These are phyloP conservation scores for Xylariaceae sp. DNA, from an alignment of 2,329 filamentous ascomycete species.

Conservation along the genomic window DNA sequence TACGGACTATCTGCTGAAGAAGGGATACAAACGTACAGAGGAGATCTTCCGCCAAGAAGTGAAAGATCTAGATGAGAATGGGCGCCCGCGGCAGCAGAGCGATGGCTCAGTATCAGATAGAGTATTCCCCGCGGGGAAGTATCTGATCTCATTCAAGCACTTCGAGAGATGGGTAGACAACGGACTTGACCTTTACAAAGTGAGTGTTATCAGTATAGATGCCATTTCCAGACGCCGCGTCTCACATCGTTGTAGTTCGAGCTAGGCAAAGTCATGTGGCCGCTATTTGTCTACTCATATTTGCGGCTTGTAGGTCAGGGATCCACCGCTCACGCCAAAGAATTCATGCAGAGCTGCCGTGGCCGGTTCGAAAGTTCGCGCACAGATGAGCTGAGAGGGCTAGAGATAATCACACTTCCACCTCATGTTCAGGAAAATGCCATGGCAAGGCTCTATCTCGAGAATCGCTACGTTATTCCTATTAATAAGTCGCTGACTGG, in stretches of 20 bases:
- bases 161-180: constrained; percentile 84
- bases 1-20: constrained; percentile 92
- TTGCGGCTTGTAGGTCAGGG: constrained; percentile 71
- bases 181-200: constrained; percentile 91
- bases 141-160: constrained; percentile 67
- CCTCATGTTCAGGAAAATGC: constrained; percentile 74
- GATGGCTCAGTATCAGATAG: constrained; percentile 61
- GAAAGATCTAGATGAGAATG: constrained; percentile 74
- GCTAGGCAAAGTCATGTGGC: constrained; percentile 83
- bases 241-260: constrained; percentile 60
- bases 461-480: constrained; percentile 84
- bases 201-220: constrained; percentile 33
- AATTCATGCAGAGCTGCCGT: constrained; percentile 67
- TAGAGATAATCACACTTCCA: constrained; percentile 70
- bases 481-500: constrained; percentile 82
- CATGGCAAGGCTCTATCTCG: constrained; percentile 74
- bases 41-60: constrained; percentile 90
- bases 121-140: constrained; percentile 54
- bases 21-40: constrained; percentile 89
- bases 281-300: constrained; percentile 89
- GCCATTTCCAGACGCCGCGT: not conserved
- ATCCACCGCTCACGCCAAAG: constrained; percentile 66
- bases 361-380: constrained; percentile 71
- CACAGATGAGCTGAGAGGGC: constrained; percentile 69
- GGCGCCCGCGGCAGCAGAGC: constrained; percentile 63